These are phyloP conservation scores for Petunia hybrid DNA, from an alignment of 305 asterid species.

Conservation along the genomic window DNA sequence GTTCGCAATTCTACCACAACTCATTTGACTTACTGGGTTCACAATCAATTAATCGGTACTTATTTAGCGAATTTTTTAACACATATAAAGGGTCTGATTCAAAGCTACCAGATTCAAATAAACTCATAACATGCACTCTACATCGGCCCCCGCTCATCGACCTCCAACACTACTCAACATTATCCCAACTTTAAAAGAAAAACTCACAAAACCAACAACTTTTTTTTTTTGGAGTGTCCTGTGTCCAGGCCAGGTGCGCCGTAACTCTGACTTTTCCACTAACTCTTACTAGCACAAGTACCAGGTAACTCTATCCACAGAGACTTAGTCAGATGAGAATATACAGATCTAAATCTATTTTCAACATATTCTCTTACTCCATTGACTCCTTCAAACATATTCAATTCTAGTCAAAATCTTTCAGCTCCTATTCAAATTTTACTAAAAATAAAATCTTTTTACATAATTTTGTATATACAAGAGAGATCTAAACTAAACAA, in stretches of 20 bases:
- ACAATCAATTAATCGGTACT: no score
- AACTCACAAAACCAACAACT: neutral
- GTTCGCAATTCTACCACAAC: no score
- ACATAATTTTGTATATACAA: neutral
- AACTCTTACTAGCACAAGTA: neutral
- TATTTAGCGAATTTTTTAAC: no score
- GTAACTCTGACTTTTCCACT: neutral
- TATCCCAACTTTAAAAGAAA: neutral
- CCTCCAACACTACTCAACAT: constrained; percentile 24
- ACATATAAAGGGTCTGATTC: no score
- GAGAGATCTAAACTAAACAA: constrained; percentile 26
- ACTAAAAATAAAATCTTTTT: neutral
- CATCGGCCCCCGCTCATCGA: neutral
- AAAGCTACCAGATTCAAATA: no score
- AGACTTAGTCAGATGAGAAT: neutral
- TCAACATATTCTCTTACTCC: neutral
- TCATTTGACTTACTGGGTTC: no score
- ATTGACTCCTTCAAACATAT: neutral
- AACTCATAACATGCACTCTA: no score
- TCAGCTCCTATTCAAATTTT: constrained; percentile 20
- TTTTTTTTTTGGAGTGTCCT: no score
- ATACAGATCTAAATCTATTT: constrained; percentile 9
- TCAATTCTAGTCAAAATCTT: constrained; percentile 27
- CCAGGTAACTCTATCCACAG: neutral
- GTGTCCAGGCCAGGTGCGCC: no score